phyloP scores from a whole-genome alignment of 116 monocot genomes.

The Dioscorea cayenensis region DNA sequence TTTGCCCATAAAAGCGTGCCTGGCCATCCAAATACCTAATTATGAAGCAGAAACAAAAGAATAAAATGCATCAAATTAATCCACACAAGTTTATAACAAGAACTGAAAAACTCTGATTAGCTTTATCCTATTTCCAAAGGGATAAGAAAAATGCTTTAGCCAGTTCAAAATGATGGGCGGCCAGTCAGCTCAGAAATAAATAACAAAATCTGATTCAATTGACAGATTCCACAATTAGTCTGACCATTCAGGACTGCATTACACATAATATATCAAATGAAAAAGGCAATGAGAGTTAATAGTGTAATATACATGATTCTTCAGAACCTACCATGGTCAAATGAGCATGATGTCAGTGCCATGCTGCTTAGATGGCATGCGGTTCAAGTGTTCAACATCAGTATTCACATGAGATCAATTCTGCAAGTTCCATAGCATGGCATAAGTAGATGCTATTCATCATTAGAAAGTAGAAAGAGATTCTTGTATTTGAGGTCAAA shows the following conservation, averaged over 20 bases:
- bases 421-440: slow-evolving; percentile 32
- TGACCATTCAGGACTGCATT: background rate
- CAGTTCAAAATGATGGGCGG: too few relatives aligned
- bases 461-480: background rate
- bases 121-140: too few relatives aligned
- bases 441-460: background rate
- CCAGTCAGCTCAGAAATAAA: too few relatives aligned
- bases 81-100: background rate
- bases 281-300: background rate
- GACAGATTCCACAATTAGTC: background rate
- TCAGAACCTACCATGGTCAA: slow-evolving; percentile 62
- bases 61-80: background rate
- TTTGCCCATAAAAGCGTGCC: slow-evolving; percentile 89
- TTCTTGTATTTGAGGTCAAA: background rate
- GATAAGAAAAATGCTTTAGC: too few relatives aligned
- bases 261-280: background rate
- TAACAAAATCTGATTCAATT: too few relatives aligned
- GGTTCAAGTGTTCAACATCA: slow-evolving; percentile 77
- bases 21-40: slow-evolving; percentile 87
- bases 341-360: slow-evolving; percentile 92
- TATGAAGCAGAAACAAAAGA: background rate
- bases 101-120: too few relatives aligned
- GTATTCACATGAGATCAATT: slow-evolving; percentile 90
- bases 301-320: background rate
- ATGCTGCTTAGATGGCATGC: slow-evolving; percentile 64